A percentile compares a stretch with the other conserved stretches of the same genome.
Evolutionary conservation across 108 stramenopile genomes (phyloP).

Genomic region (Chaetoceros tenuissimus): DNA sequence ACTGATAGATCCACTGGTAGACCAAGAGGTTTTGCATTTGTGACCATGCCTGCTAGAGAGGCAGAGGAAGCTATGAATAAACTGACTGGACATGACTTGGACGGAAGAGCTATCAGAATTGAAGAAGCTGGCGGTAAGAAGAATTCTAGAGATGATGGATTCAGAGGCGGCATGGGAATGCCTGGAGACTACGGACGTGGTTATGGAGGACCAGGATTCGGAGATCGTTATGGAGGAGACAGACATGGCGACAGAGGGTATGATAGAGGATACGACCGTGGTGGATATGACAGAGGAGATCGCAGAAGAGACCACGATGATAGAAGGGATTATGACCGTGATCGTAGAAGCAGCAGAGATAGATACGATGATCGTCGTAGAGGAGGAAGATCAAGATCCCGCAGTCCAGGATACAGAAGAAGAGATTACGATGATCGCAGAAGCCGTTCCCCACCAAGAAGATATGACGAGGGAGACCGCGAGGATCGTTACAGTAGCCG

Average conservation of each 20-base stretch:
- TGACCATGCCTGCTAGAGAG: slow-evolving; percentile 24
- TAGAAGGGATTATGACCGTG: background rate
- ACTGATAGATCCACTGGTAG: slow-evolving; percentile 50
- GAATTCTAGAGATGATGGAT: background rate
- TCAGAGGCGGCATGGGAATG: background rate
- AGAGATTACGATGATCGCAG: too few species aligned
- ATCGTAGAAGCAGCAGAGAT: background rate
- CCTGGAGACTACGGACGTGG: too few species aligned
- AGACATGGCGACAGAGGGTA: background rate
- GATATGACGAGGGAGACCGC: too few species aligned
- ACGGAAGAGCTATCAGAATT: slow-evolving; percentile 44
- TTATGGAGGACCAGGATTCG: background rate
- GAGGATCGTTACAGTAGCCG: too few species aligned
- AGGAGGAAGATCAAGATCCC: too few species aligned
- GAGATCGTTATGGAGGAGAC: background rate
- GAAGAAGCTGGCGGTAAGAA: slow-evolving; percentile 24
- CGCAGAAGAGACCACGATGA: background rate
- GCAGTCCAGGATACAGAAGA: too few species aligned
- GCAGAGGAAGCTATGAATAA: slow-evolving; percentile 41
- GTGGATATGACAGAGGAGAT: background rate
- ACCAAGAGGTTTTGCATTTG: slow-evolving; percentile 48
- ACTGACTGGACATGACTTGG: slow-evolving; percentile 36
- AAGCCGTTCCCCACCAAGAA: too few species aligned
- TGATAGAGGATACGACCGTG: background rate
- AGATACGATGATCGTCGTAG: background rate